Percentiles rank a stretch among this genome's conserved stretches.
These are phyloP conservation scores for Coemansia sp. DNA, from an alignment of 192 early-diverging fungal genomes.

Conservation along the genomic window DNA sequence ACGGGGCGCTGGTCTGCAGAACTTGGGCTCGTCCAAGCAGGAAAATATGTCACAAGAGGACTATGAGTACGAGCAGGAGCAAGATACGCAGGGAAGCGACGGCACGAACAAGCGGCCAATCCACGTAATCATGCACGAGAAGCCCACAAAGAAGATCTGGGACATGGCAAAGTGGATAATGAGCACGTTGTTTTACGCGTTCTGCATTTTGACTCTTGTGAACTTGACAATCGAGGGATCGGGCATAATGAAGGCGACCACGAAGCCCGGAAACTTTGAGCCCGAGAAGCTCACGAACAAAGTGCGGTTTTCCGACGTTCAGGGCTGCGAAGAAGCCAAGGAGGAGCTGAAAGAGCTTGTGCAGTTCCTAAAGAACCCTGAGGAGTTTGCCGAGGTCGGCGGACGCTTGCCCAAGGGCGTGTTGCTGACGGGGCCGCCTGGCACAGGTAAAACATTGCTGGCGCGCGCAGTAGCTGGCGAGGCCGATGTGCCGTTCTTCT, in stretches of 20 bases:
- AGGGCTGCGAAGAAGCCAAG: slow-evolving; percentile 98
- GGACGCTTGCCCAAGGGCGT: slow-evolving; percentile 95
- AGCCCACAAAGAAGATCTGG: slow-evolving; percentile 32
- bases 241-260: slow-evolving; percentile 62
- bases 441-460: slow-evolving; percentile 96
- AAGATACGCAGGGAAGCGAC: slow-evolving; percentile 5
- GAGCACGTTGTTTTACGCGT: slow-evolving; percentile 54
- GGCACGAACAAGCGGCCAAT: slow-evolving; percentile 32
- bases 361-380: slow-evolving; percentile 89
- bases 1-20: neutral
- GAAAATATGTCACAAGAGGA: slow-evolving; percentile 4
- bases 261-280: slow-evolving; percentile 21
- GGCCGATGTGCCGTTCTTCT: slow-evolving; percentile 97
- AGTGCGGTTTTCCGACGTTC: slow-evolving; percentile 90
- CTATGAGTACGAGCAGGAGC: neutral
- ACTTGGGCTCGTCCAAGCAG: neutral
- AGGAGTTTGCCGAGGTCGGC: slow-evolving; percentile 87
- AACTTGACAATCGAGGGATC: slow-evolving; percentile 71
- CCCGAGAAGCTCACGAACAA: slow-evolving; percentile 38
- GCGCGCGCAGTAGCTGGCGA: slow-evolving; percentile 97
- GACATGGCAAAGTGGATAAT: slow-evolving; percentile 36
- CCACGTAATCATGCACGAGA: slow-evolving; percentile 42
- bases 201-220: slow-evolving; percentile 69
- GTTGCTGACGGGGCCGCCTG: slow-evolving; percentile 85
- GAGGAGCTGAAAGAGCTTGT: slow-evolving; percentile 96